Evolutionary conservation across 257 asterid genomes (phyloP).

Genomic region (Solanum dulcamara): DNA sequence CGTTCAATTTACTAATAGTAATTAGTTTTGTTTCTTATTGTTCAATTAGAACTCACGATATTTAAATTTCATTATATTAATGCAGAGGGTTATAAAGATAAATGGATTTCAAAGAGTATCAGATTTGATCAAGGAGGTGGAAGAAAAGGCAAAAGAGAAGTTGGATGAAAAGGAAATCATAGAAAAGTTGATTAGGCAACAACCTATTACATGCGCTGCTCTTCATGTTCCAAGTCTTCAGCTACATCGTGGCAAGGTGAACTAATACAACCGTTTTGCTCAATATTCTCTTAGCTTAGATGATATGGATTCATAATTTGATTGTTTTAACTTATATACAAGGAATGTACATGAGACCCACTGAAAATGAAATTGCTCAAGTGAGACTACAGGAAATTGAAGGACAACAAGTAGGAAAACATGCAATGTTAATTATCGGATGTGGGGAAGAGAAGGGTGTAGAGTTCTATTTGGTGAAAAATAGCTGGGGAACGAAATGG

Average conservation of each 20-base stretch:
- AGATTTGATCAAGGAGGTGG: background rate
- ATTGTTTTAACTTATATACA: background rate
- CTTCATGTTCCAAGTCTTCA: background rate
- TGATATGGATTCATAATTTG: background rate
- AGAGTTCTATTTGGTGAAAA: background rate
- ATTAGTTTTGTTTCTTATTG: too few relatives aligned
- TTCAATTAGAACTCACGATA: background rate
- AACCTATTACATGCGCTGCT: background rate
- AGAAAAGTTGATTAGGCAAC: background rate
- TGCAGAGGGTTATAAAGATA: background rate
- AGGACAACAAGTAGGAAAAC: background rate
- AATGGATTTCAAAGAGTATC: background rate
- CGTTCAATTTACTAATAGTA: rapidly evolving
- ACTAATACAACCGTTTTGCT: background rate
- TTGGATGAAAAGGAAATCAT: background rate
- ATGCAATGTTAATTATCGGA: background rate
- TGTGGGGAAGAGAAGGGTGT: background rate
- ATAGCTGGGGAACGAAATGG: background rate
- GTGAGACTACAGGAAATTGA: background rate
- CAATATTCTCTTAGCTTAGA: background rate
- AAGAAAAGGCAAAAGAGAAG: background rate
- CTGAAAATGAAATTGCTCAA: background rate
- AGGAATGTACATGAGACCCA: background rate
- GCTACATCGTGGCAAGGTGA: background rate
- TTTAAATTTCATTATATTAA: too few relatives aligned